Conservation (phyloP, 2,329 filamentous ascomycete genomes). For the Claviceps digitariae region DNA sequence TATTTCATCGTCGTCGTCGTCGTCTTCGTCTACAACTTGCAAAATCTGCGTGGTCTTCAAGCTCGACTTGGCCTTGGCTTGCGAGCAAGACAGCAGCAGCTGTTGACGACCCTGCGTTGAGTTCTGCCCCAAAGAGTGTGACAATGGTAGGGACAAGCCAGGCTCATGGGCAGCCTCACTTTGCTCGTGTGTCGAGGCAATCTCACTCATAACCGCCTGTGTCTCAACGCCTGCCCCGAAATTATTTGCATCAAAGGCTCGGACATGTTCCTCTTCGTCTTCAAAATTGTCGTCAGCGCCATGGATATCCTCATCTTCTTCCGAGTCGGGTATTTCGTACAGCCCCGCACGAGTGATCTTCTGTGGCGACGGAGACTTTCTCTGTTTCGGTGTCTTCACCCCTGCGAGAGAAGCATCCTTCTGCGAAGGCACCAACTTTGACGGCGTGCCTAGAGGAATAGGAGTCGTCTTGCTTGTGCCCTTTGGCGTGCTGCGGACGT, state of each 20-base stretch:
- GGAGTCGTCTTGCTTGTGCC: background rate
- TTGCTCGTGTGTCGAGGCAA: constrained; percentile 16
- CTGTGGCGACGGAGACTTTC: constrained; percentile 7
- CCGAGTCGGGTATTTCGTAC: constrained; percentile 36
- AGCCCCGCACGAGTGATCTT: background rate
- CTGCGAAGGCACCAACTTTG: background rate
- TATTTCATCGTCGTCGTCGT: background rate
- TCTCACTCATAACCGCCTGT: constrained; percentile 20
- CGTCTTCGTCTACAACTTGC: background rate
- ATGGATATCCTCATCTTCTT: constrained; percentile 10
- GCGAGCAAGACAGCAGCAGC: background rate
- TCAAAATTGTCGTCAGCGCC: background rate
- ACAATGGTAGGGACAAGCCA: background rate
- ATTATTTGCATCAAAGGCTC: constrained; percentile 9
- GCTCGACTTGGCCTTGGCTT: background rate
- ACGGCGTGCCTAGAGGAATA: background rate
- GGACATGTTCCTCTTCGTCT: background rate
- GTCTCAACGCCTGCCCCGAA: constrained; percentile 20
- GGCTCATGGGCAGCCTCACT: background rate
- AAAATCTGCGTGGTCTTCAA: background rate
- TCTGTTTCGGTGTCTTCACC: constrained; percentile 6
- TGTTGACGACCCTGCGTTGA: background rate
- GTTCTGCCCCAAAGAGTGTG: background rate
- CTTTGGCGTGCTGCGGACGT: background rate
- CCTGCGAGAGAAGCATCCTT: constrained; percentile 11